Evolutionary conservation across 78 protist genomes (phyloP), one percentile per base, ranked within the genome.

Genomic region (Mantamonas sphyraenae): DNA sequence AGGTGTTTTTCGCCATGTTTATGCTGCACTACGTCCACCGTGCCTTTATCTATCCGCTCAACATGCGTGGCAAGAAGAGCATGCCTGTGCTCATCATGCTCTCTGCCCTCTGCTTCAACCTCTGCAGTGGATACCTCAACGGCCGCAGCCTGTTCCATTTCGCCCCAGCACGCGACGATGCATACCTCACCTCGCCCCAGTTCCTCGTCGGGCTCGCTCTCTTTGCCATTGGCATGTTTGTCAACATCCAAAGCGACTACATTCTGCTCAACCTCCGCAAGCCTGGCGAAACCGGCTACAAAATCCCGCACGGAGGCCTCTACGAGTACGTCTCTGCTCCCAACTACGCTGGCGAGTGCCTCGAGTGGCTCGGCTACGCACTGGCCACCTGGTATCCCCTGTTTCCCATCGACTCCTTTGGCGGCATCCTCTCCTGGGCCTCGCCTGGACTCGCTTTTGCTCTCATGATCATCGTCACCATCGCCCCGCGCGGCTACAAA

Each of bases 301-400:
- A 28, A 31, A 66, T 82, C 0, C 83, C 83, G 2, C 53, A 26
- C 19, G 81, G 83, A 0, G 86, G 86, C 42, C n/a, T 55, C 68
- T 85, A 79, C 40, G 51, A 60, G 58, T 76, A 42, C 42, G 90
- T 85, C 26, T 73, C 86, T 1, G 40, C 73, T 34, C 83, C 90
- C 26, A 85, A 85, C 66, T 85, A 68, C 47, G 64, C 76, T 16
- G 90, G 86, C 31, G 90, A 85, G 67, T 28, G 70, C 16, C 34
- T 80, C 40, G 90, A 80, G 73, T 85, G 90, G 90, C 2, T 16
- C 3, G 90, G 90, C 28, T 80, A 55, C 39, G 84, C 85, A 0
- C 26, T 84, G 3, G 88, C 53, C 88, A 0, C 19, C 74, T 1
- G 3, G 59, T 4, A 60, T 22, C 24, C 20, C 34, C 19, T 17